phyloP scores from a whole-genome alignment of 2,329 filamentous ascomycete species.

The Arthrobotrys entomopaga region DNA sequence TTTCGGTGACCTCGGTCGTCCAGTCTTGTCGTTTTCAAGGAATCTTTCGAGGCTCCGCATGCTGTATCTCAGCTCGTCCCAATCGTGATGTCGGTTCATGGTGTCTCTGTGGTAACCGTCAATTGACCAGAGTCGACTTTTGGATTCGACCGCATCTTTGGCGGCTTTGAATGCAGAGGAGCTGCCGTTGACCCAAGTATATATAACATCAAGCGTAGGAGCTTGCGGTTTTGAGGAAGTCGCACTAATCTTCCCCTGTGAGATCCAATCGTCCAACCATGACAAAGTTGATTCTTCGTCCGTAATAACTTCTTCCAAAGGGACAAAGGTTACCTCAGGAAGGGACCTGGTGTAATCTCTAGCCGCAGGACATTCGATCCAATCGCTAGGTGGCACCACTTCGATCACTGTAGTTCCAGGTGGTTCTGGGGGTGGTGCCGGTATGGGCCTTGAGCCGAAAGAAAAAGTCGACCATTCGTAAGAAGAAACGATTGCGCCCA shows the following conservation, averaged over 20 bases:
- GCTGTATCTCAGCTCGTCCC: slow-evolving; percentile 46
- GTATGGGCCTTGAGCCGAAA: slow-evolving; percentile 26
- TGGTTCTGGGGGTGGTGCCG: slow-evolving; percentile 35
- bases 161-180: slow-evolving; percentile 26
- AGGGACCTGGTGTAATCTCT: slow-evolving; percentile 12
- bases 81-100: slow-evolving; percentile 38
- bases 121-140: slow-evolving; percentile 20
- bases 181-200: slow-evolving; percentile 46
- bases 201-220: slow-evolving; percentile 28
- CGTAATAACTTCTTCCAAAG: slow-evolving; percentile 24
- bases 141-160: slow-evolving; percentile 27
- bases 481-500: slow-evolving; percentile 19
- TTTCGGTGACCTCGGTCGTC: slow-evolving; percentile 18
- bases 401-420: slow-evolving; percentile 14
- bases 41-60: slow-evolving; percentile 37
- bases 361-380: slow-evolving; percentile 31
- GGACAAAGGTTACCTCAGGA: slow-evolving; percentile 40
- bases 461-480: slow-evolving; percentile 44
- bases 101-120: slow-evolving; percentile 24
- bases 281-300: slow-evolving; percentile 4
- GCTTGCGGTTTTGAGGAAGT: background rate
- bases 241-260: background rate
- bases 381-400: slow-evolving; percentile 32
- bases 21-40: slow-evolving; percentile 15
- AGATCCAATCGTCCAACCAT: slow-evolving; percentile 37